phyloP scores from a whole-genome alignment of 805 yeast genomes.

The Saccharomycopsis malanga region DNA sequence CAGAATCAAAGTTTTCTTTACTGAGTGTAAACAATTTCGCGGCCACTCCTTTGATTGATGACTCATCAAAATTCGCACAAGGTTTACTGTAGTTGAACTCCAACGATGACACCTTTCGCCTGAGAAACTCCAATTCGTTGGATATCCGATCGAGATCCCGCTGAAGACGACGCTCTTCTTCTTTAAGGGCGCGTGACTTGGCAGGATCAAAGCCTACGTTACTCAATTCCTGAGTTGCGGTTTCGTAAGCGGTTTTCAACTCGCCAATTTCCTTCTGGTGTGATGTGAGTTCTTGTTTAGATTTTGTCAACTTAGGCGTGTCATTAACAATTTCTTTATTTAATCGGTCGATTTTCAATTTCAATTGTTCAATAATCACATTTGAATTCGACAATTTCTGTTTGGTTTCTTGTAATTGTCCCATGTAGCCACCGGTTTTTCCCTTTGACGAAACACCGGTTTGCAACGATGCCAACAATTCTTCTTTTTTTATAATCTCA shows the following conservation, averaged over 20 bases:
- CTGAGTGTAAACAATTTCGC: constrained; percentile 72
- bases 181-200: constrained; percentile 37
- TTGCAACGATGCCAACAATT: constrained; percentile 68
- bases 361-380: constrained; percentile 51
- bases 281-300: constrained; percentile 41
- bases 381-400: constrained; percentile 45
- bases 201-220: constrained; percentile 53
- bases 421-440: constrained; percentile 65
- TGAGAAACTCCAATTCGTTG: constrained; percentile 46
- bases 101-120: constrained; percentile 59
- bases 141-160: constrained; percentile 38
- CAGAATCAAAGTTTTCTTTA: constrained; percentile 48
- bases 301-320: constrained; percentile 43
- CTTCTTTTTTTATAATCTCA: constrained; percentile 56
- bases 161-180: constrained; percentile 38
- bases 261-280: constrained; percentile 38
- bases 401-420: constrained; percentile 62
- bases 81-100: constrained; percentile 74
- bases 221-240: constrained; percentile 37
- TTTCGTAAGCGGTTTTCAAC: constrained; percentile 33
- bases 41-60: constrained; percentile 77
- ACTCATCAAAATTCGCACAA: constrained; percentile 47
- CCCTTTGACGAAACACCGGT: constrained; percentile 90
- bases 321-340: constrained; percentile 43
- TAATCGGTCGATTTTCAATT: constrained; percentile 52